Evolutionary conservation across 345 rosid genomes (phyloP), one percentile per base, ranked within the genome.

Genomic region (Isatis tinctoria): DNA sequence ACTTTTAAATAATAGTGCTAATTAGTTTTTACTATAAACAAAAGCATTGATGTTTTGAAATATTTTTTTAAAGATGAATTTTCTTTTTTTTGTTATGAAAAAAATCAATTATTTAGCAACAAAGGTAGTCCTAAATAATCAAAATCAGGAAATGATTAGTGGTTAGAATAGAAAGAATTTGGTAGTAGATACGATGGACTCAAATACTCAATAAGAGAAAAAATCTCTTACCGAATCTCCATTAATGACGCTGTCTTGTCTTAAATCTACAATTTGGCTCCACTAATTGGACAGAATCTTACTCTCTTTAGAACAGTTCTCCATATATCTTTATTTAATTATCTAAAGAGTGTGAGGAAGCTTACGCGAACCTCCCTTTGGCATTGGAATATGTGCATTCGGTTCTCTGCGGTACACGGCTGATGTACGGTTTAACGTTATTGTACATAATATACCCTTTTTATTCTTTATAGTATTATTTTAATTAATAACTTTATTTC

Each of bases 141-240:
- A 58, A 59, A 41, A 35, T 33, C 11, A 26, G 53, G 44, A 35
- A 44, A 70, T 70, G 16, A 70, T 59, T 44, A 60, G 67, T 63
- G 16, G 17, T 67, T 48, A 10, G 40, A 36, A 28, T 20, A 37
- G 30, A 41, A 27, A 10, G 49, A 16, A 83, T 73, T 80, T 20
- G 86, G 72, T 63, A 75, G 79, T 80, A 68, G 88, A 86, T 82
- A 84, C 87, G 82, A 70, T 78, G 89, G 80, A 86, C 85, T 22
- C 76, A 60, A 71, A 88, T 79, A 86, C 85, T 22, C 76, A 60
- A 71, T 67, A 70, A 70, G 76, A 54, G 78, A 81, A 76, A 81
- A 82, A 70, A 75, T 69, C 74, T 73, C 63, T 51, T 28, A 44
- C 9, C 79, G 40, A 80, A 76, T 78, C 84, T 75, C 11, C 78